Evolutionary conservation across 1,284 basidiomycete species (phyloP), one percentile per base, ranked within the genome.

Genomic region (Peniophora sp.): DNA sequence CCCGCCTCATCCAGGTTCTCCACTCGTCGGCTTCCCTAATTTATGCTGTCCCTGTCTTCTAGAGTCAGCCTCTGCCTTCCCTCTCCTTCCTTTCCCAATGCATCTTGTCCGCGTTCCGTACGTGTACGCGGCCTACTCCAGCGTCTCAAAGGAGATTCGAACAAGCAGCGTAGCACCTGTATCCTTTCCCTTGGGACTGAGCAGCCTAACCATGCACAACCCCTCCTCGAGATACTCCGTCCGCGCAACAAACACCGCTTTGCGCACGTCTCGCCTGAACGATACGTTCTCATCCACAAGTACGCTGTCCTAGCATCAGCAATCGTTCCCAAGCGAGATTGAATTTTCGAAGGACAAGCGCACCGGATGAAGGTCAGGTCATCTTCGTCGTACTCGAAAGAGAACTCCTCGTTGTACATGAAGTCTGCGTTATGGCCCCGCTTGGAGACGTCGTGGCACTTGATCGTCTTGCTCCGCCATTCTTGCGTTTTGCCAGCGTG

Each of bases 101-200:
- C n/a, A n/a, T n/a, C n/a, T n/a, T n/a, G n/a, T n/a, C n/a, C n/a
- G n/a, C n/a, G n/a, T n/a, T n/a, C n/a, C n/a, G n/a, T n/a, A n/a
- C n/a, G n/a, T n/a, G n/a, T n/a, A n/a, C n/a, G n/a, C n/a, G n/a
- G n/a, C n/a, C 20, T 22, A 45, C 27, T 46, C 11, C 11, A 25
- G 3, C 6, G 11, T 23, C 41, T 27, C 43, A n/a, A 50, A 24
- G 23, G 20, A 22, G 43, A 50, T 14, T 3, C 46, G 65, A 3
- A 72, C 71, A 27, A 82, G 66, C 16, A 79, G 55, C 14, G 71
- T 73, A 10, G 75, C 71, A 12, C 73, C 74, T 2, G 72, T 75
- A 57, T 75, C 67, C 59, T 77, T 78, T 11, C 81, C 81, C 39
- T 71, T 69, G 64, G 67, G 65, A 58, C 78, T 69, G 50, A 84